A percentile compares a stretch with the other conserved stretches of the same genome.
phyloP scores from a whole-genome alignment of 306 rosid species.

The Malus orientalis region DNA sequence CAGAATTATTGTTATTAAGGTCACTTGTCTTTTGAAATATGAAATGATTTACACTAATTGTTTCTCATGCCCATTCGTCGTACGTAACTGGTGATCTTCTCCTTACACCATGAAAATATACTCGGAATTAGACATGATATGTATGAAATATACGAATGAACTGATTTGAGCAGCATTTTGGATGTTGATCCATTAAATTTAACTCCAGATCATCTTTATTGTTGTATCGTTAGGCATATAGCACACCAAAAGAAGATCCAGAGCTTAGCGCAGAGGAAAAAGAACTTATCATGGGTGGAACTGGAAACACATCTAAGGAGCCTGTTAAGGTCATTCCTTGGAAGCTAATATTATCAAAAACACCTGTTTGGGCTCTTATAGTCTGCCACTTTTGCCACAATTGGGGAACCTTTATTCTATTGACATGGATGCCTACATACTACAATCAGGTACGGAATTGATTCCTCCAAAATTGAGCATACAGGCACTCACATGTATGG shows the following conservation, averaged over 20 bases:
- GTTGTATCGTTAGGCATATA: slow-evolving; percentile 56
- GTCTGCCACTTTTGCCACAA: slow-evolving; percentile 88
- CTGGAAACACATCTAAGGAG: slow-evolving; percentile 64
- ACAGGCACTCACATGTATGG: not conserved
- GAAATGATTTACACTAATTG: not conserved
- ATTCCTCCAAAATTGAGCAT: not conserved
- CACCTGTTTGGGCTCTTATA: slow-evolving; percentile 98
- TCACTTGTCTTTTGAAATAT: not conserved
- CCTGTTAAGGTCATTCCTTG: slow-evolving; percentile 82
- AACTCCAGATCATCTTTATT: slow-evolving; percentile 7
- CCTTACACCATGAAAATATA: not conserved
- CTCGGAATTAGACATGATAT: not conserved
- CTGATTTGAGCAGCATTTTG: not conserved
- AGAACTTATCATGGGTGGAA: slow-evolving; percentile 58
- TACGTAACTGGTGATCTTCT: not conserved
- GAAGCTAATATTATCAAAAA: slow-evolving; percentile 81
- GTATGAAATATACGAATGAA: slow-evolving; percentile 1
- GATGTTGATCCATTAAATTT: not conserved
- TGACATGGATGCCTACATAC: slow-evolving; percentile 99
- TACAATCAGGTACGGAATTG: slow-evolving; percentile 71
- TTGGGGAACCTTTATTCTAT: slow-evolving; percentile 94
- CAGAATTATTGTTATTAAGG: not conserved
- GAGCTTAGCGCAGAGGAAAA: slow-evolving; percentile 58
- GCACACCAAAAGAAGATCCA: slow-evolving; percentile 87
- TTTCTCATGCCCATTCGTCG: not conserved